A percentile compares a stretch with the other conserved stretches of the same genome.
These are phyloP conservation scores for Colletotrichum godetiae DNA, from an alignment of 2,329 filamentous ascomycete species.

Conservation along the genomic window DNA sequence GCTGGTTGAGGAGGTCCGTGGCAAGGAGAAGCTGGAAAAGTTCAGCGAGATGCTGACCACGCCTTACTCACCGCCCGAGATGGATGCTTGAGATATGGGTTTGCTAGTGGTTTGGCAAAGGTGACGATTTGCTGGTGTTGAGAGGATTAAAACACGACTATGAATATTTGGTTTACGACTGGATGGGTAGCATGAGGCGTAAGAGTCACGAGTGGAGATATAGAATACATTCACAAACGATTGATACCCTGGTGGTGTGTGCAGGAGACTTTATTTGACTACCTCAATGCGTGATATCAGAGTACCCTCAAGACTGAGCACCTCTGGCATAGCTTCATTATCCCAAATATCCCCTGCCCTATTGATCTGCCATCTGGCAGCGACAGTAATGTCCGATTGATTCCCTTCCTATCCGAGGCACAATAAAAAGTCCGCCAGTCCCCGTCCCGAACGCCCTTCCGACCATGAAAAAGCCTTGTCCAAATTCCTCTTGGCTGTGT, in stretches of 20 bases:
- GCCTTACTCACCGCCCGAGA: constrained; percentile 76
- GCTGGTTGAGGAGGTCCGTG: constrained; percentile 93
- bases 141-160: constrained; percentile 16
- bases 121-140: neutral
- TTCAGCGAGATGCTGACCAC: constrained; percentile 88
- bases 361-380: neutral
- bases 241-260: constrained; percentile 36
- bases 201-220: constrained; percentile 25
- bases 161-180: constrained; percentile 23
- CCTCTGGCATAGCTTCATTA: neutral
- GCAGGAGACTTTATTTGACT: constrained; percentile 26
- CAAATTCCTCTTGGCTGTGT: constrained; percentile 12
- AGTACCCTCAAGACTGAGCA: constrained; percentile 4
- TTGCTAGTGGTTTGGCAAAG: no score
- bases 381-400: neutral
- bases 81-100: constrained; percentile 30
- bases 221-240: constrained; percentile 36
- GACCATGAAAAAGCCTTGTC: constrained; percentile 15
- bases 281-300: constrained; percentile 21
- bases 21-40: constrained; percentile 91
- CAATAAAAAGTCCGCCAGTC: neutral
- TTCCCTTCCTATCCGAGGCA: neutral
- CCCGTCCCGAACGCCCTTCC: constrained; percentile 22
- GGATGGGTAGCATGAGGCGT: constrained; percentile 26
- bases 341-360: neutral